A percentile compares a stretch with the other conserved stretches of the same genome.
These are phyloP conservation scores for Coemansia sp. DNA, from an alignment of 192 early-diverging fungal genomes.

Conservation along the genomic window DNA sequence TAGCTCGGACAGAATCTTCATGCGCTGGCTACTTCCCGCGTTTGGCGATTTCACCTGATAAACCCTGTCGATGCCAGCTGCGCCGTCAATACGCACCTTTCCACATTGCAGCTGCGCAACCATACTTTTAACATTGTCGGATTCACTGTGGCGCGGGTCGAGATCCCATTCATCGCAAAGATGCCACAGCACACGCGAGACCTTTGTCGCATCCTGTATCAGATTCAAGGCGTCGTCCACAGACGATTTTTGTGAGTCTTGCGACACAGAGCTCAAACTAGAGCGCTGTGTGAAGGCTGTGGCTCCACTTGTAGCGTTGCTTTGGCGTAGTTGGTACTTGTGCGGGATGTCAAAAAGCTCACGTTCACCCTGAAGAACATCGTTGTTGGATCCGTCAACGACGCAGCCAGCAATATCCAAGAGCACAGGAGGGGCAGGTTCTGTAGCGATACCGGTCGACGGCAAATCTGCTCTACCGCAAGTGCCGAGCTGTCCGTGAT, in stretches of 20 bases:
- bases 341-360: background rate
- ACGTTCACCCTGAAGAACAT: conserved; percentile 6
- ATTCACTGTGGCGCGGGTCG: conserved; percentile 34
- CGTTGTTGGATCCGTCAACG: conserved; percentile 12
- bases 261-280: conserved; percentile 30
- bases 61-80: conserved; percentile 24
- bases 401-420: conserved; percentile 16
- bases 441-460: background rate
- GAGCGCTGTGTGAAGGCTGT: conserved; percentile 5
- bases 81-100: conserved; percentile 20
- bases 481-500: background rate
- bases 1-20: conserved; percentile 77
- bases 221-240: conserved; percentile 18
- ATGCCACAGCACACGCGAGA: conserved; percentile 41
- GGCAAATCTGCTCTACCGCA: conserved; percentile 19
- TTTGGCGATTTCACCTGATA: conserved; percentile 29
- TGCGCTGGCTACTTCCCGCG: conserved; percentile 54
- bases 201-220: conserved; percentile 32
- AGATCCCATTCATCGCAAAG: conserved; percentile 58
- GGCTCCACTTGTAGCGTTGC: conserved; percentile 2
- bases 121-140: conserved; percentile 21
- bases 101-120: conserved; percentile 26
- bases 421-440: conserved; percentile 8
- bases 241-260: conserved; percentile 27
- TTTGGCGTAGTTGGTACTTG: conserved; percentile 2